Percentiles rank a stretch among this genome's conserved stretches.
Conservation (phyloP, 129 eudicot genomes). For the Flaveria robusta region DNA sequence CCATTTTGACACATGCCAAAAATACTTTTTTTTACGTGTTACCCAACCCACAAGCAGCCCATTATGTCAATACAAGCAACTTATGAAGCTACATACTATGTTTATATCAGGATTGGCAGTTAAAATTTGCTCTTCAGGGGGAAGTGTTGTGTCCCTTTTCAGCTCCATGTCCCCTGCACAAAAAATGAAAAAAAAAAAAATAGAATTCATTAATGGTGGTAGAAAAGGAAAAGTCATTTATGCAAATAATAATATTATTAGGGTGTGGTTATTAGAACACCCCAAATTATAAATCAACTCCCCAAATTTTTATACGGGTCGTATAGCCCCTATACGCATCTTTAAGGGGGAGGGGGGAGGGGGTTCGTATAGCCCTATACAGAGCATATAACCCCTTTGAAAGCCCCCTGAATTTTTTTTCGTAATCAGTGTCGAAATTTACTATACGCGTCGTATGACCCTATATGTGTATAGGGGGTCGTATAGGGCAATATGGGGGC, state of each 20-base stretch:
- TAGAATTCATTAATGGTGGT: constrained; percentile 7
- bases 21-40: background rate
- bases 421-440: too few relatives aligned
- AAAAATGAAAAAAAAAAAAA: constrained; percentile 10
- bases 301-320: too few relatives aligned
- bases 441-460: too few relatives aligned
- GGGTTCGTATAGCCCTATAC: too few relatives aligned
- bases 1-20: background rate
- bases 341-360: too few relatives aligned
- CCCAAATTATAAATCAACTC: too few relatives aligned
- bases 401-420: too few relatives aligned
- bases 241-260: background rate
- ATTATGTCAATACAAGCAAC: constrained; percentile 18
- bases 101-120: constrained; percentile 92
- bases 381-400: too few relatives aligned
- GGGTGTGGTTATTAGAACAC: too few relatives aligned
- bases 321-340: too few relatives aligned
- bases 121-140: constrained; percentile 84
- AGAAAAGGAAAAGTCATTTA: background rate
- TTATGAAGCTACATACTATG: constrained; percentile 52
- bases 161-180: constrained; percentile 87
- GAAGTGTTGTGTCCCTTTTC: constrained; percentile 69
- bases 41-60: constrained; percentile 9
- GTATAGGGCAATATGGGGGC: too few relatives aligned
- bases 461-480: too few relatives aligned